Conservation (phyloP, 2,329 filamentous ascomycete species). For the Aspergillus pseudoviridinutans region DNA sequence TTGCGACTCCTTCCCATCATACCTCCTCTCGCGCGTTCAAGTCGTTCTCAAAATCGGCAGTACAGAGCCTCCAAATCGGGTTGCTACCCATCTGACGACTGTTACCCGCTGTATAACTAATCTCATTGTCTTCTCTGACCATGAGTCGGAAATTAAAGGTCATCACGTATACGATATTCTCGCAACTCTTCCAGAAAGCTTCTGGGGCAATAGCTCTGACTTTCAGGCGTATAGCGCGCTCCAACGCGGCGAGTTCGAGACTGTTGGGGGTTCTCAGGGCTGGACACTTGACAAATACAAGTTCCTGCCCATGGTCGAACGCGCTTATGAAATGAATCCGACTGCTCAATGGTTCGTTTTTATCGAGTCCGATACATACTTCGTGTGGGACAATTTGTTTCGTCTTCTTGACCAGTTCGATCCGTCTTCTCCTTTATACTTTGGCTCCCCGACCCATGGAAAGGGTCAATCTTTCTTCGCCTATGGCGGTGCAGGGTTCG, state of each 20-base stretch:
- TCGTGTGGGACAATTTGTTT: constrained; percentile 45
- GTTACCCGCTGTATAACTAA: background rate
- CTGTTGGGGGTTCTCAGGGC: constrained; percentile 35
- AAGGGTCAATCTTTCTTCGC: constrained; percentile 40
- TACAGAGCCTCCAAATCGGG: background rate
- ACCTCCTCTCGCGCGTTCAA: background rate
- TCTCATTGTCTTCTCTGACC: background rate
- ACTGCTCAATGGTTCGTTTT: constrained; percentile 55
- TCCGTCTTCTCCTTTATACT: constrained; percentile 43
- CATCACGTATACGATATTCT: constrained; percentile 46
- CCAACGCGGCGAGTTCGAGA: constrained; percentile 28
- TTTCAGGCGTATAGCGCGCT: constrained; percentile 43
- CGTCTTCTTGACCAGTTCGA: constrained; percentile 50
- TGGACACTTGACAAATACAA: constrained; percentile 58
- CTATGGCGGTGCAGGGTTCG: constrained; percentile 49
- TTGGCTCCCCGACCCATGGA: constrained; percentile 48
- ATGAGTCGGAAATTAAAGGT: constrained; percentile 30
- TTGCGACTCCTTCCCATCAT: background rate
- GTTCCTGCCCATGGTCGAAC: constrained; percentile 54
- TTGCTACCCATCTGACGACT: background rate
- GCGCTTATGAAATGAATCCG: constrained; percentile 46
- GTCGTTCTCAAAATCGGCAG: background rate
- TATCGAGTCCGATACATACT: constrained; percentile 54
- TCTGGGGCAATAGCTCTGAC: constrained; percentile 33
- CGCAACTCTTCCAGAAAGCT: constrained; percentile 42